Percentiles rank a stretch among this genome's conserved stretches.
Evolutionary conservation across 2,329 filamentous ascomycete species (phyloP).

Genomic region (Aspergillus aculeatinus): DNA sequence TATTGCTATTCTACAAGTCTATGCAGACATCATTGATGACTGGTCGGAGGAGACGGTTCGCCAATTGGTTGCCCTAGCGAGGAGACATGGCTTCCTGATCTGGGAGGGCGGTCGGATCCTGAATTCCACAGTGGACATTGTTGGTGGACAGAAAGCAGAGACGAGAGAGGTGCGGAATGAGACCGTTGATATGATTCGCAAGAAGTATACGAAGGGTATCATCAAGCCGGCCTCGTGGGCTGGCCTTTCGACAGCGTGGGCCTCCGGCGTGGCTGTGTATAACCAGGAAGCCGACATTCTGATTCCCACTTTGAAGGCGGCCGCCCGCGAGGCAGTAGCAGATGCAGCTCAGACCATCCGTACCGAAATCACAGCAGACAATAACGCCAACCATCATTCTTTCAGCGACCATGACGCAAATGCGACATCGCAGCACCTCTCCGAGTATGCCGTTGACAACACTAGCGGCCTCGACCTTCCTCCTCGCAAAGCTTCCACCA

Average conservation of each 20-base stretch:
- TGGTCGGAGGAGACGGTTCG: slow-evolving; percentile 57
- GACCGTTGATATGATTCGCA: slow-evolving; percentile 36
- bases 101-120: slow-evolving; percentile 44
- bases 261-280: slow-evolving; percentile 34
- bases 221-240: slow-evolving; percentile 41
- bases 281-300: slow-evolving; percentile 42
- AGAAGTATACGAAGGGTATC: slow-evolving; percentile 41
- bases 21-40: slow-evolving; percentile 62
- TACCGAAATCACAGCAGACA: slow-evolving; percentile 41
- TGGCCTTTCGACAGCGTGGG: slow-evolving; percentile 40
- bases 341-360: slow-evolving; percentile 39
- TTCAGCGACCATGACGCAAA: slow-evolving; percentile 14
- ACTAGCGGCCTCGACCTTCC: slow-evolving; percentile 21
- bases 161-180: slow-evolving; percentile 32
- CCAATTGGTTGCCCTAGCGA: slow-evolving; percentile 36
- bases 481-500: slow-evolving; percentile 40
- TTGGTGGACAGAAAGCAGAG: slow-evolving; percentile 28
- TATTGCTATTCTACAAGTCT: slow-evolving; percentile 61
- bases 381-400: slow-evolving; percentile 16
- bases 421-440: slow-evolving; percentile 25
- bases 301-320: slow-evolving; percentile 43
- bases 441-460: slow-evolving; percentile 21
- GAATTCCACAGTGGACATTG: slow-evolving; percentile 36
- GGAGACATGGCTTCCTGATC: slow-evolving; percentile 39
- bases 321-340: slow-evolving; percentile 43